Conservation (phyloP, 2,329 filamentous ascomycete species). For the Aspergillus intermedius region DNA sequence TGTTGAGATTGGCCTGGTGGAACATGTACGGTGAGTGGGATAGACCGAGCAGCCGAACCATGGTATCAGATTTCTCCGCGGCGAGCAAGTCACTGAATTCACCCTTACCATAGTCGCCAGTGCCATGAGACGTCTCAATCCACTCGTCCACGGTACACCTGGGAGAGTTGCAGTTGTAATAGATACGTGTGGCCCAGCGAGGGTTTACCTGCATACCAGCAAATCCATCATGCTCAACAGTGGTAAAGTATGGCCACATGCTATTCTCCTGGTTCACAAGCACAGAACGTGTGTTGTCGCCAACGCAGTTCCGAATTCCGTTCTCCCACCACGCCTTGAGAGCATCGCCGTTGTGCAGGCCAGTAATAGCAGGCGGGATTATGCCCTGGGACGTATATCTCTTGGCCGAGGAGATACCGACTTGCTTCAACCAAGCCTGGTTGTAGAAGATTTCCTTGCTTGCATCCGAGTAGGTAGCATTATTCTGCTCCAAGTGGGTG, state of each 20-base stretch:
- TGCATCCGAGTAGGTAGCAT: conserved; percentile 54
- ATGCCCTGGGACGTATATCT: conserved; percentile 50
- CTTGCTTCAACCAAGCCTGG: conserved; percentile 51
- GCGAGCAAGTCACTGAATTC: conserved; percentile 48
- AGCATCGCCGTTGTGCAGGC: conserved; percentile 58
- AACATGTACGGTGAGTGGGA: conserved; percentile 56
- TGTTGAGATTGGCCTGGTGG: conserved; percentile 57
- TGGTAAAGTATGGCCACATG: conserved; percentile 53
- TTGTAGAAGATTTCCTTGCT: conserved; percentile 56
- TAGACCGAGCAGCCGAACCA: conserved; percentile 52
- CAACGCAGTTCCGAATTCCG: conserved; percentile 55
- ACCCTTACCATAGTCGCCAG: conserved; percentile 29
- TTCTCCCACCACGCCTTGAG: conserved; percentile 54
- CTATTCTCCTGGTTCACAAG: conserved; percentile 48
- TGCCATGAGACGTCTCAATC: conserved; percentile 52
- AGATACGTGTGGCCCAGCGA: conserved; percentile 57
- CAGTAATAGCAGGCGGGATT: conserved; percentile 59
- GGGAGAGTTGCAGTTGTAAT: conserved; percentile 57
- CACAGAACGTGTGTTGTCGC: conserved; percentile 55
- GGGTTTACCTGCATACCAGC: conserved; percentile 52
- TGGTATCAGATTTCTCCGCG: conserved; percentile 48
- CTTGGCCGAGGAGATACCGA: conserved; percentile 42
- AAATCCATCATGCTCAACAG: conserved; percentile 47
- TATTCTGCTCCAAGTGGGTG: conserved; percentile 53
- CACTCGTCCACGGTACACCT: conserved; percentile 54